phyloP scores from a whole-genome alignment of 768 basidiomycete species.

The Mycena crocata region DNA sequence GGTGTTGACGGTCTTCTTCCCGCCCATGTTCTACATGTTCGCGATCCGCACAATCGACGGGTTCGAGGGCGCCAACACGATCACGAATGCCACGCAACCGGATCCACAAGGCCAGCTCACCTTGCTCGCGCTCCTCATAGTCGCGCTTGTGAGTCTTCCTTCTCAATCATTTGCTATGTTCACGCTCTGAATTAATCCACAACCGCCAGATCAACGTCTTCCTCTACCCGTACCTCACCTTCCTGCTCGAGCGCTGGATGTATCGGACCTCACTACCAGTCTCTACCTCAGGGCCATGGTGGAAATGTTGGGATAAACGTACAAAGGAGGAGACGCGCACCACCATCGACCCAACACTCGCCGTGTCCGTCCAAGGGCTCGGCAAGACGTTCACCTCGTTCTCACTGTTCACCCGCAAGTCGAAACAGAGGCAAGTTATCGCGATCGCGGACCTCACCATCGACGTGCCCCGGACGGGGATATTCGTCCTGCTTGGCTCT shows the following conservation, averaged over 20 bases:
- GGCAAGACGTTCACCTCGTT: slow-evolving; percentile 69
- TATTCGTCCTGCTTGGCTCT: slow-evolving; percentile 82
- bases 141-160: slow-evolving; percentile 64
- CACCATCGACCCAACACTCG: slow-evolving; percentile 54
- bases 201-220: slow-evolving; percentile 72
- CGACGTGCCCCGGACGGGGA: slow-evolving; percentile 76
- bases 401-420: slow-evolving; percentile 58
- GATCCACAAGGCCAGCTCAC: slow-evolving; percentile 71
- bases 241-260: slow-evolving; percentile 66
- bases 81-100: slow-evolving; percentile 64
- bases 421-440: slow-evolving; percentile 61
- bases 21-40: slow-evolving; percentile 82
- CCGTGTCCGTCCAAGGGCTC: slow-evolving; percentile 72
- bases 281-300: slow-evolving; percentile 40
- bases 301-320: slow-evolving; percentile 51
- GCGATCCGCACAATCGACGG: slow-evolving; percentile 74
- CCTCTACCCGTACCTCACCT: slow-evolving; percentile 78
- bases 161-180: not conserved
- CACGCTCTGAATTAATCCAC: not conserved
- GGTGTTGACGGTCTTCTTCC: slow-evolving; percentile 79
- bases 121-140: slow-evolving; percentile 70
- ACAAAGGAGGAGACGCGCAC: slow-evolving; percentile 28
- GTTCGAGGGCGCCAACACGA: slow-evolving; percentile 69
- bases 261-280: slow-evolving; percentile 67
- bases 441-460: slow-evolving; percentile 77